Percentiles rank a stretch among this genome's conserved stretches.
Evolutionary conservation across 345 rosid species (phyloP).

Genomic region (Syzygium aromaticum): DNA sequence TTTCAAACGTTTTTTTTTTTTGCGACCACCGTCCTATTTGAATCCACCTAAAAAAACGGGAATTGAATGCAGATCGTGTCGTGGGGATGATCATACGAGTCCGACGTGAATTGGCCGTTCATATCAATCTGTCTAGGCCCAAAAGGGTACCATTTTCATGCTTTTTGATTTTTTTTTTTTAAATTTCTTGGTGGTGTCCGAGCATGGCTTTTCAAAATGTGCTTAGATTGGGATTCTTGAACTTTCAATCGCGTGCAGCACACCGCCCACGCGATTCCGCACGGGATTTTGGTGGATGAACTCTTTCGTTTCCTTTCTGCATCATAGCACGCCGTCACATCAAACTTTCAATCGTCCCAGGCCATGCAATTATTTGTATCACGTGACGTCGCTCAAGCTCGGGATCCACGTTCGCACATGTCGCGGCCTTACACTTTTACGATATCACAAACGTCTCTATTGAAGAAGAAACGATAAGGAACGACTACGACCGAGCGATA

Average conservation of each 20-base stretch:
- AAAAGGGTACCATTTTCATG: no score
- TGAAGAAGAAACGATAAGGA: not conserved
- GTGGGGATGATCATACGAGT: no score
- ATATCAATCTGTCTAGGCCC: no score
- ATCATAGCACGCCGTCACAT: accelerated
- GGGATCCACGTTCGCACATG: no score
- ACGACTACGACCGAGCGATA: no score
- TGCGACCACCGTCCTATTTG: no score
- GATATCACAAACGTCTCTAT: not conserved
- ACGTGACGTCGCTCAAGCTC: not conserved
- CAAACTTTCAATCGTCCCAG: not conserved
- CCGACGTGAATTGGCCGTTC: no score
- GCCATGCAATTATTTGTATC: not conserved
- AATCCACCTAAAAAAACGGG: no score
- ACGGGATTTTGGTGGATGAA: not conserved
- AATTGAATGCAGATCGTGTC: no score
- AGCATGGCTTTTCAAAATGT: not conserved
- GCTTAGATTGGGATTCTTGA: not conserved
- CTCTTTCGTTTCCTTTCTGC: not conserved
- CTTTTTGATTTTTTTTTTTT: no score
- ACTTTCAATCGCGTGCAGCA: not conserved
- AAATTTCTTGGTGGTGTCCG: not conserved
- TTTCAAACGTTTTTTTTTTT: not conserved
- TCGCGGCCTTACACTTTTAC: no score
- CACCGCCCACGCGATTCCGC: not conserved